Percentiles rank a stretch among this genome's conserved stretches.
These are phyloP conservation scores for Cercospora citrullina DNA, from an alignment of 2,329 filamentous ascomycete species.

Conservation along the genomic window DNA sequence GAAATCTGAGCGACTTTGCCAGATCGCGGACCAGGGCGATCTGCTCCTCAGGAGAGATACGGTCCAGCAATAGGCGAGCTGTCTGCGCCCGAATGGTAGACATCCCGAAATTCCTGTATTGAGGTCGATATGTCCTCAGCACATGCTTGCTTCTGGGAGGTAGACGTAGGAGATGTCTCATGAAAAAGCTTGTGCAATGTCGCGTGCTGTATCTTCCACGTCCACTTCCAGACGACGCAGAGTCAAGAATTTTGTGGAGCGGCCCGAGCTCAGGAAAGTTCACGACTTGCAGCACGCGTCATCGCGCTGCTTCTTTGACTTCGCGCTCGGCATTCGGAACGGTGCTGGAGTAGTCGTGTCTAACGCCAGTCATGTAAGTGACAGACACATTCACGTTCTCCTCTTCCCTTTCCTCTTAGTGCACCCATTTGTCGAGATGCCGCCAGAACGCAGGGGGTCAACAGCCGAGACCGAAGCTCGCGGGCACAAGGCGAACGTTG, in stretches of 20 bases:
- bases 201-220: neutral
- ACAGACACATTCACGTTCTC: neutral
- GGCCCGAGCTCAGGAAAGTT: neutral
- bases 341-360: neutral
- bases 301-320: constrained; percentile 5
- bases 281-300: neutral
- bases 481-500: constrained; percentile 1
- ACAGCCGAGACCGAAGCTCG: constrained; percentile 13
- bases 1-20: constrained; percentile 17
- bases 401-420: neutral
- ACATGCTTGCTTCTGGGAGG: neutral
- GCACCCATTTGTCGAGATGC: neutral
- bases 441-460: constrained; percentile 11
- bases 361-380: neutral
- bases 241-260: constrained; percentile 1
- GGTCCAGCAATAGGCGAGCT: constrained; percentile 28
- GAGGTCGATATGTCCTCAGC: neutral
- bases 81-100: constrained; percentile 21
- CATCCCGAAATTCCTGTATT: constrained; percentile 21
- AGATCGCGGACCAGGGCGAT: constrained; percentile 25
- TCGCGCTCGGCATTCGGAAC: neutral
- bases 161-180: neutral
- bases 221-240: neutral
- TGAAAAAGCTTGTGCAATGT: neutral
- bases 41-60: constrained; percentile 26